phyloP scores from a whole-genome alignment of 345 rosid genomes.

The Abelmoschus esculentus region DNA sequence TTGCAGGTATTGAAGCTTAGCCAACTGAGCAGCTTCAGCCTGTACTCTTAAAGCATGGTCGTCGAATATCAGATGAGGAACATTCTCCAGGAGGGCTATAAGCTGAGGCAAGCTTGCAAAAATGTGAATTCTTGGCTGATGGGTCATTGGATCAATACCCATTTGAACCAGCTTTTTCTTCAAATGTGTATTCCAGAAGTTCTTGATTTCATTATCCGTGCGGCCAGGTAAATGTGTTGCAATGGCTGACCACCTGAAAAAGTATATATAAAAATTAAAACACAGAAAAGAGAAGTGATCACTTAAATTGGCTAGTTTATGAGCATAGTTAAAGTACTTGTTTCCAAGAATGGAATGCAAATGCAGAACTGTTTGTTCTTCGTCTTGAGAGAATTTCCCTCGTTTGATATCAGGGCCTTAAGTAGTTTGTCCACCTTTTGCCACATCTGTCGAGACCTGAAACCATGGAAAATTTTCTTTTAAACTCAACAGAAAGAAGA shows the following conservation, averaged over 20 bases:
- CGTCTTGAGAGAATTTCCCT: conserved; percentile 57
- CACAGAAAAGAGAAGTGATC: neutral
- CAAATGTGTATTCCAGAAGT: conserved; percentile 54
- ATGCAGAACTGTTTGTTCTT: conserved; percentile 58
- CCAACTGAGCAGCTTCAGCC: conserved; percentile 43
- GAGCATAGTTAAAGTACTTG: conserved; percentile 26
- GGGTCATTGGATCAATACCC: conserved; percentile 69
- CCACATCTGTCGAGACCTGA: conserved; percentile 69
- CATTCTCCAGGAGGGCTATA: conserved; percentile 39
- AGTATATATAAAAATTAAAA: neutral
- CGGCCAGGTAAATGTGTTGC: conserved; percentile 47
- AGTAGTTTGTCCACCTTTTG: conserved; percentile 65
- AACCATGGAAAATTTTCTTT: neutral
- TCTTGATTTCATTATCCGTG: conserved; percentile 52
- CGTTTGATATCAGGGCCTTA: conserved; percentile 71
- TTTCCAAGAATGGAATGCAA: conserved; percentile 62
- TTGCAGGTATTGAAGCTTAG: conserved; percentile 45
- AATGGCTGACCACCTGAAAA: conserved; percentile 52
- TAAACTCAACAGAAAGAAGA: neutral
- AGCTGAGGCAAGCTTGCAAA: conserved; percentile 51
- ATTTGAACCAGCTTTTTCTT: conserved; percentile 59
- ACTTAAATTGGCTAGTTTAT: neutral
- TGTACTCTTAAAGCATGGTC: conserved; percentile 46
- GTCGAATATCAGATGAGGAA: conserved; percentile 17
- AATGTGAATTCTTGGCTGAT: conserved; percentile 58